Evolutionary conservation across 164 flowering plant species (phyloP), one percentile per base, ranked within the genome.

Genomic region (Magnolia kwangsiensis): DNA sequence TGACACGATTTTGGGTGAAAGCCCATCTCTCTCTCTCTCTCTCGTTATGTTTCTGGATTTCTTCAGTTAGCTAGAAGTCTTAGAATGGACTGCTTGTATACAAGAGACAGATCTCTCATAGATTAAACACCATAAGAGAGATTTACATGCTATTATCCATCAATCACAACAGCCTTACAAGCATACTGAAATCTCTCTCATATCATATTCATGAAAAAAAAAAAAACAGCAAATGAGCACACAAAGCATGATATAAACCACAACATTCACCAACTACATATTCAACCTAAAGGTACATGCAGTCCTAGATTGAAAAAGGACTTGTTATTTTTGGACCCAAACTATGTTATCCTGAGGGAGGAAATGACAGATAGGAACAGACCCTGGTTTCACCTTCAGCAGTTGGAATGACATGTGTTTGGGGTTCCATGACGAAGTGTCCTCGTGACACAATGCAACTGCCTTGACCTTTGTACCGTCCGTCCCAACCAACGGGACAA

Each of bases 341-440:
- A 77, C 79, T 55, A 82, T 24, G 59, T 84, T 78, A 78, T 79
- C 84, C 59, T 80, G 71, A 0, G 80, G 82, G 63, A 85, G 76
- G 79, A 83, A 85, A 61, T 85, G 87, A 74, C 87, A 83, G 49
- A 85, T 27, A 16, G 87, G 85, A 58, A 78, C 83, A 67, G 77
- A 78, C 13, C 87, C 87, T 2, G 86, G 85, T 76, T 81, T 76
- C 27, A 81, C 84, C 71, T 83, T 81, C 6, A 85, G 78, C 65
- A 85, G 72, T 67, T 81, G 82, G 82, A 85, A 83, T 51, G 83
- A 80, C 67, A 80, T 21, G 74, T 83, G 82, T 69, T 81, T 83
- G 0, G 87, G 85, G 75, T 81, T 82, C 84, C 86, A 84, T 7
- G 49, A 27, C 0, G 86, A 71, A 10, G 86, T 84, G 71, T 84